phyloP scores from a whole-genome alignment of 257 asterid species.

The Gentiana dahurica region DNA sequence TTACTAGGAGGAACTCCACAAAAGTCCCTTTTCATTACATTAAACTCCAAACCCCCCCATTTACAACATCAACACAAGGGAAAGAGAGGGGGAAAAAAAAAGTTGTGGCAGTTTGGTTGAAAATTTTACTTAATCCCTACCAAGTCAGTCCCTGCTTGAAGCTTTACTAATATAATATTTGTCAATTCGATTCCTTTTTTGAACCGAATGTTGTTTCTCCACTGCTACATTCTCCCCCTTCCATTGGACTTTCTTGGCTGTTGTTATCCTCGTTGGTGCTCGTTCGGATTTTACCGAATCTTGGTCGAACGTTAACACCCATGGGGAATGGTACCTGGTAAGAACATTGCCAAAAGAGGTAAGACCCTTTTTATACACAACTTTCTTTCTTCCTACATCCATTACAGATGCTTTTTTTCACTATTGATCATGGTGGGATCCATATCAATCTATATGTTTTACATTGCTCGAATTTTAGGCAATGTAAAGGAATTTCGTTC shows the following conservation, averaged over 20 bases:
- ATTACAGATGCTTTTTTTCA: too few species aligned
- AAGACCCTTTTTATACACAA: not conserved
- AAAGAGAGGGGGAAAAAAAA: too few species aligned
- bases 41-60: constrained; percentile 1
- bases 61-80: constrained; percentile 23
- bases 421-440: too few species aligned
- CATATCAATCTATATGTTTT: too few species aligned
- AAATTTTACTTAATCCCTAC: constrained; percentile 26
- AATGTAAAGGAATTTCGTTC: too few species aligned
- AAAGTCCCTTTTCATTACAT: too few species aligned
- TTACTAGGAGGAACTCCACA: too few species aligned
- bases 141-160: constrained; percentile 47
- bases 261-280: constrained; percentile 50
- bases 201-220: constrained; percentile 60
- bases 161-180: constrained; percentile 17
- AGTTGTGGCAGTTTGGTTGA: too few species aligned
- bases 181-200: constrained; percentile 66
- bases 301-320: constrained; percentile 79
- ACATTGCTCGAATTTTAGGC: too few species aligned
- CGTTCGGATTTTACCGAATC: constrained; percentile 52
- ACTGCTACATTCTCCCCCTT: constrained; percentile 41
- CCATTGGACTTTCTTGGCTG: constrained; percentile 39
- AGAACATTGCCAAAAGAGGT: not conserved
- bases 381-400: not conserved
- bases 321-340: constrained; percentile 96